Base-by-base conservation (phyloP, 305 asterid genomes). In the Lippia alba region DNA sequence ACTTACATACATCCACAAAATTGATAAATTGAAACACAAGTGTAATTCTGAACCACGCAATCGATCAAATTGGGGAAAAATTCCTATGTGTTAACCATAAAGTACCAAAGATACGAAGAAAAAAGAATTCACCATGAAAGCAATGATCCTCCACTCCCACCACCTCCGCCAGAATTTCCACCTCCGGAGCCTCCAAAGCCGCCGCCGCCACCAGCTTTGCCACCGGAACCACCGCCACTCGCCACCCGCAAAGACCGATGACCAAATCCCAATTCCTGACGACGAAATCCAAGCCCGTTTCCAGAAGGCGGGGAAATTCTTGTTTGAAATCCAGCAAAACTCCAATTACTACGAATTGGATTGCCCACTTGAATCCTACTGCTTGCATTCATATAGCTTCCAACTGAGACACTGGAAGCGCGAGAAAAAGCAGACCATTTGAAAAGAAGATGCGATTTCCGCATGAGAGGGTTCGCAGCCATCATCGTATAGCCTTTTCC, bases 81-180 rank as follows among this genome's bases (percentile, higher is more conserved):
- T 6, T 4, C 53, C 54, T 16, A 46, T 11, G n/a, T 4, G 41
- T 15, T 4, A 44, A 56, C n/a, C 44, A 55, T 33, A 32, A 2
- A 3, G 30, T 16, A 24, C 64, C 10, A 8, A 9, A 63, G 53
- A 24, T 33, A 12, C 15, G 51, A 36, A 36, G 0, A 15, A 17
- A 15, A 71, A 54, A 51, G 17, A 57, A 8, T 36, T 51, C 80
- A 89, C 96, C 96, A 87, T 17, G 90, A 77, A 62, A 87, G 73
- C 46, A 85, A 62, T 16, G 95, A 81, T 91, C 94, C 83, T 33
- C 74, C 74, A 67, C 76, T 71, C 49, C 82, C 84, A 66, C 88
- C 86, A 48, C 69, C 75, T 2, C 71, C 74, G 41, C 78, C 74
- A 3, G 69, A 74, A n/a, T n/a, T n/a, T n/a, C n/a, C n/a, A 58